Evolutionary conservation across 192 early-diverging fungal species (phyloP).

Genomic region (Pecoramyces ruminantium): DNA sequence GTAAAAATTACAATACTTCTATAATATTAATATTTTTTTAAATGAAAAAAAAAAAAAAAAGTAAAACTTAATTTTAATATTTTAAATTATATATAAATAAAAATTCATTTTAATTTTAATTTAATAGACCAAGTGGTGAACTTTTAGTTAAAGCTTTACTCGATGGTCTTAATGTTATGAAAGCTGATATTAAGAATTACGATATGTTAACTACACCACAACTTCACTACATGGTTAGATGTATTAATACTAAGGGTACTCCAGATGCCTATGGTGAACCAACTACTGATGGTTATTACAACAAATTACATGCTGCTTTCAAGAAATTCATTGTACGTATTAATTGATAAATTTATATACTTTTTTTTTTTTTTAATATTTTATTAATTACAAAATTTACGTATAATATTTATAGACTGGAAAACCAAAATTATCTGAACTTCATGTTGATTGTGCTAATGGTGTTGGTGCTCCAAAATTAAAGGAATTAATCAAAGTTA

Average conservation of each 20-base stretch:
- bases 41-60: no score
- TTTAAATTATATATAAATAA: not conserved
- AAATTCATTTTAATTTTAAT: not conserved
- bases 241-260: slow-evolving; percentile 64
- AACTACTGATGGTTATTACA: slow-evolving; percentile 77
- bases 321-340: slow-evolving; percentile 54
- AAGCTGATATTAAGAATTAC: slow-evolving; percentile 51
- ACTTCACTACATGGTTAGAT: slow-evolving; percentile 83
- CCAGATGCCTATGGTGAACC: slow-evolving; percentile 71
- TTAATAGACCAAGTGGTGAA: slow-evolving; percentile 61
- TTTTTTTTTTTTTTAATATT: no score
- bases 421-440: slow-evolving; percentile 40
- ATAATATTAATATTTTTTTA: no score
- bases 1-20: no score
- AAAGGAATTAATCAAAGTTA: slow-evolving; percentile 44
- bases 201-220: slow-evolving; percentile 92
- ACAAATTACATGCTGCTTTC: slow-evolving; percentile 75
- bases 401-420: no score
- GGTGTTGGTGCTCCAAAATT: slow-evolving; percentile 90
- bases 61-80: no score
- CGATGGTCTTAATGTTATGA: slow-evolving; percentile 62
- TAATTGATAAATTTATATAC: no score
- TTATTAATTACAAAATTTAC: no score
- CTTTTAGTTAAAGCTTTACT: slow-evolving; percentile 60
- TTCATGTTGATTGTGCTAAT: slow-evolving; percentile 85